phyloP scores from a whole-genome alignment of 257 asterid genomes.

The Nicotiana otophora region DNA sequence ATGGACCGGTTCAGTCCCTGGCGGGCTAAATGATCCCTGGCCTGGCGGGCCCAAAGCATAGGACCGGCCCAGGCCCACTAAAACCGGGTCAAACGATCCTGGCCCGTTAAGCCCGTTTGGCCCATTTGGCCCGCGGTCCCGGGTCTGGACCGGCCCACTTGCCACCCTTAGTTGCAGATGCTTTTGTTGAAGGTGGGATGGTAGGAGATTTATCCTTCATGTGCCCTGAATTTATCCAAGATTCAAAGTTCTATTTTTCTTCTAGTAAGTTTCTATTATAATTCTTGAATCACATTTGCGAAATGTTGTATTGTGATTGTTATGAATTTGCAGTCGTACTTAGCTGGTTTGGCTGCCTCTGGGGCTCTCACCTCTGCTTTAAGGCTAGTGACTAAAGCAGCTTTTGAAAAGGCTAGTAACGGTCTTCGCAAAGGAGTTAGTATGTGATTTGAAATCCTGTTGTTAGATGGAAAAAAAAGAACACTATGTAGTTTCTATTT shows the following conservation, averaged over 20 bases:
- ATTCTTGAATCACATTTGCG: neutral
- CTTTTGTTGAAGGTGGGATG: slow-evolving; percentile 36
- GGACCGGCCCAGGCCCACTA: no score
- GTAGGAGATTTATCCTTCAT: slow-evolving; percentile 35
- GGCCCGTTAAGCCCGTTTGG: no score
- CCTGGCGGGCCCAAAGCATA: no score
- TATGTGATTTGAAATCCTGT: slow-evolving; percentile 24
- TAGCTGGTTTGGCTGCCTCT: slow-evolving; percentile 79
- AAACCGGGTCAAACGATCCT: no score
- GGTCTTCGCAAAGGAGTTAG: slow-evolving; percentile 82
- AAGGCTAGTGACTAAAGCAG: slow-evolving; percentile 4
- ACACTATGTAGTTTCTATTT: neutral
- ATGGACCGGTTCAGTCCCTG: no score
- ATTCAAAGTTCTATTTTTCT: neutral
- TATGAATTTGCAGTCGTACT: slow-evolving; percentile 48
- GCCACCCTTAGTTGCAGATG: slow-evolving; percentile 40
- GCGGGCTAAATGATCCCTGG: no score
- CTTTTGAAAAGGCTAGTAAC: slow-evolving; percentile 12
- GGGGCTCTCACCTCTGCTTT: neutral
- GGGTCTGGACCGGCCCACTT: no score
- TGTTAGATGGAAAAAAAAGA: neutral
- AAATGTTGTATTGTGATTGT: neutral
- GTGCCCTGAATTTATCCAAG: slow-evolving; percentile 50
- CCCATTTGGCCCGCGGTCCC: no score
- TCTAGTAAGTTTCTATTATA: neutral